Evolutionary conservation across 176 grass and related monocot species (phyloP).

Genomic region (Eleusine coracana): DNA sequence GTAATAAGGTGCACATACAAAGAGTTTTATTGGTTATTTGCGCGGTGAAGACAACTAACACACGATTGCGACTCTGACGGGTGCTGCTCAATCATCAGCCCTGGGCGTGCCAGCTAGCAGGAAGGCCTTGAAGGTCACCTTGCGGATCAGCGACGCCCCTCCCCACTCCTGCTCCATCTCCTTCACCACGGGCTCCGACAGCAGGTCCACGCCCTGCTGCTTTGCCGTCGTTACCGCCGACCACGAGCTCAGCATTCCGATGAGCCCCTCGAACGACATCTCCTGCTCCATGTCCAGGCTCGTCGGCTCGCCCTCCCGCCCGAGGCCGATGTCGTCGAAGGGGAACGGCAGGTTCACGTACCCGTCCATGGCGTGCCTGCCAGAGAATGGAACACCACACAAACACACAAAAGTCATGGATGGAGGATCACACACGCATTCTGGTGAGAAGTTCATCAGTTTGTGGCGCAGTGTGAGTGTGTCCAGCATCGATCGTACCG

Average conservation of each 20-base stretch:
- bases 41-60: no score
- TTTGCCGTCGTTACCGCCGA: slow-evolving; percentile 36
- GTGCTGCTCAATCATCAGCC: background rate
- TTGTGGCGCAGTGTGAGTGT: background rate
- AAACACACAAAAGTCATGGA: background rate
- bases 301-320: slow-evolving; percentile 36
- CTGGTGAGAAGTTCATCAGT: background rate
- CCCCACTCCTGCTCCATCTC: slow-evolving; percentile 43
- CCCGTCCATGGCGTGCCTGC: background rate
- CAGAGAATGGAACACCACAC: background rate
- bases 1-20: no score
- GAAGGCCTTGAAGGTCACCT: slow-evolving; percentile 46
- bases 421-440: background rate
- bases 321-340: slow-evolving; percentile 41
- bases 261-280: slow-evolving; percentile 35
- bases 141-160: slow-evolving; percentile 19
- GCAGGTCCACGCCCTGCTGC: slow-evolving; percentile 41
- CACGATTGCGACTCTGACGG: background rate
- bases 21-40: no score
- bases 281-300: slow-evolving; percentile 41
- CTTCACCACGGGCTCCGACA: slow-evolving; percentile 35
- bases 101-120: slow-evolving; percentile 29
- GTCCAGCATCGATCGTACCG: background rate
- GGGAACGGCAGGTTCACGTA: slow-evolving; percentile 53
- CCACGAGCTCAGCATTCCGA: slow-evolving; percentile 37